Base-by-base conservation (phyloP, 2,329 filamentous ascomycete species). In the Pezicula rhizophila region DNA sequence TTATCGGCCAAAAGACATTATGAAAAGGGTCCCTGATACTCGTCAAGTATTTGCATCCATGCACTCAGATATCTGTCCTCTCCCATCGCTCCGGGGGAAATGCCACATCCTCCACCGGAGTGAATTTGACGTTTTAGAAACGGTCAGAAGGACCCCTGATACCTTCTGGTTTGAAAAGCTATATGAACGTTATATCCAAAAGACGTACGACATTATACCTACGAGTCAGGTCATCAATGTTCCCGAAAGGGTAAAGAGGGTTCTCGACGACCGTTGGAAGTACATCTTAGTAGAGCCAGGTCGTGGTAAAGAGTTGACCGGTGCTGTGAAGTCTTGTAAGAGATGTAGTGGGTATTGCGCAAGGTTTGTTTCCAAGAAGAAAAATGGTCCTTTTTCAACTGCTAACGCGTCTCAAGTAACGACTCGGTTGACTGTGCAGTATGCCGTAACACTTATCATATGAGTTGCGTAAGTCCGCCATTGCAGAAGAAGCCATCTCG, bases 391-490 rank as follows among this genome's bases (percentile, higher is more conserved):
- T 33, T 40, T 26, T 26, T n/a, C 26, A 35, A 34, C 14, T 42
- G 28, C 51, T 55, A 55, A 58, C 42, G 39, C 46, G 35, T 23
- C 14, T 43, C n/a, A 35, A 95, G 89, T 62, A 86, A 88, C 66
- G 89, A 97, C 70, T 97, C 93, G 35, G 93, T 97, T 20, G 92
- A 97, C 67, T 99, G 93, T 68, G 93, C 92, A 40, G 90, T 96
- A 48, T 99, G 93, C 68, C 81, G 85, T 64, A 85, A 90, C 66
- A 97, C 92, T 12, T 99, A 96, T 70, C 93, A 99, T 72, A 97
- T 99, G 92, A 89, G 91, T 62, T 99, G 93, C 67, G 93, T 99
- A 49, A 85, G 87, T 52, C 93, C 93, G 37, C 89, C 91, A 34
- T 70, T 99, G 54, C 78, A 90, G 46, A 99, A 96, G 69, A 99